A percentile compares a stretch with the other conserved stretches of the same genome.
These are phyloP conservation scores for Boletus subluridellus DNA, from an alignment of 1,284 basidiomycete genomes.

Conservation along the genomic window DNA sequence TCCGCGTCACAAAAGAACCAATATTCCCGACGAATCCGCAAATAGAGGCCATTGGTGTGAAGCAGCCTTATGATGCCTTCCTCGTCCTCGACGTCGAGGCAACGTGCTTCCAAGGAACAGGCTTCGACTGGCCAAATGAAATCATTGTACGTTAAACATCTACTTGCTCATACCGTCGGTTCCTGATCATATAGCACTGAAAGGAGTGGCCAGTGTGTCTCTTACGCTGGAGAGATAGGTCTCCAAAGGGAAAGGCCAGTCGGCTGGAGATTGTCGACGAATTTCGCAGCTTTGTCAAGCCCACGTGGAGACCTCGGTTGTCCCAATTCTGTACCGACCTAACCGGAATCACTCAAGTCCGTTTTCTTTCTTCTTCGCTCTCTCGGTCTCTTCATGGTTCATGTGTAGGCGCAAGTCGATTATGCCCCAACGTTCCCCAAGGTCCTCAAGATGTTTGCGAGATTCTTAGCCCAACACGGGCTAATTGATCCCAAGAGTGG, in stretches of 20 bases:
- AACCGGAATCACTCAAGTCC: conserved; percentile 90
- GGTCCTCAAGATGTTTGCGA: conserved; percentile 61
- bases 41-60: conserved; percentile 22
- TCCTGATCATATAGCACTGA: conserved; percentile 20
- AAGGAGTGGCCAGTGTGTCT: conserved; percentile 89
- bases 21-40: background rate
- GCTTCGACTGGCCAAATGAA: conserved; percentile 84
- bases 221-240: conserved; percentile 74
- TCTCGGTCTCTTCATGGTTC: conserved; percentile 1
- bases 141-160: conserved; percentile 68
- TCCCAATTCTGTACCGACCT: conserved; percentile 82
- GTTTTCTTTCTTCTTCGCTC: conserved; percentile 21
- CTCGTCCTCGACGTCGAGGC: conserved; percentile 87
- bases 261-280: conserved; percentile 68
- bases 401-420: conserved; percentile 74
- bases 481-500: conserved; percentile 59
- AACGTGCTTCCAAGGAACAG: conserved; percentile 68
- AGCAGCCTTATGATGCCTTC: conserved; percentile 67
- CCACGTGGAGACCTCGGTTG: conserved; percentile 80
- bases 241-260: conserved; percentile 48
- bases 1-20: conserved; percentile 5
- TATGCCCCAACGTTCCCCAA: conserved; percentile 71
- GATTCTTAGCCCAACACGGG: conserved; percentile 66
- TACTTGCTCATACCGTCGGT: conserved; percentile 24
- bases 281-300: conserved; percentile 86